Conservation (phyloP, 2,329 filamentous ascomycete species). For the Colletotrichum spinosum region DNA sequence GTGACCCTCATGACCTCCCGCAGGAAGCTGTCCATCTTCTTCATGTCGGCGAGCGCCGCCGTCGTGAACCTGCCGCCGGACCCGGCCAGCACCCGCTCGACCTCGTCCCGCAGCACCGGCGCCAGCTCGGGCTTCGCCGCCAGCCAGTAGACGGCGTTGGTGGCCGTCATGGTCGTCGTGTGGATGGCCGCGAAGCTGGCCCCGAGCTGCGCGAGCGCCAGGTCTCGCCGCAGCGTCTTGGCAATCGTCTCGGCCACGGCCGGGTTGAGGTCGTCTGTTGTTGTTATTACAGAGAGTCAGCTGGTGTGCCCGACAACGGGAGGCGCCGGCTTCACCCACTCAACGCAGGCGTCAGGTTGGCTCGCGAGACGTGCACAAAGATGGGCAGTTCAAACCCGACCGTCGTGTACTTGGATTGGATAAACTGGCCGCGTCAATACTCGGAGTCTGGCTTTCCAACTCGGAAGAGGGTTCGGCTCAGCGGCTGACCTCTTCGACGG, state of each 20-base stretch:
- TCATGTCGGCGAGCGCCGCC: constrained; percentile 49
- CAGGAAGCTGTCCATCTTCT: constrained; percentile 55
- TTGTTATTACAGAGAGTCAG: constrained; percentile 35
- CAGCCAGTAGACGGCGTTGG: constrained; percentile 64
- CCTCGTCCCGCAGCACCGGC: constrained; percentile 63
- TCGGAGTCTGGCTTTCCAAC: constrained; percentile 23
- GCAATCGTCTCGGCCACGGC: constrained; percentile 48
- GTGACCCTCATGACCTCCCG: constrained; percentile 44
- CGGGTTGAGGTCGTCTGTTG: constrained; percentile 48
- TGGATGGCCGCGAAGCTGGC: constrained; percentile 63
- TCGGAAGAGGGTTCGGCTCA: too few relatives aligned
- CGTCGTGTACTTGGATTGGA: not conserved
- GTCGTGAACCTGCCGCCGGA: constrained; percentile 47
- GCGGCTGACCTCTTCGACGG: constrained; percentile 41
- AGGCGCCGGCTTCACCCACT: too few relatives aligned
- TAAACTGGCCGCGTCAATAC: constrained; percentile 2
- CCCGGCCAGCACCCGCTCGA: constrained; percentile 50
- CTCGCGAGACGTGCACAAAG: too few relatives aligned
- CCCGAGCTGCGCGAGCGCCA: constrained; percentile 56
- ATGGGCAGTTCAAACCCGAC: not conserved
- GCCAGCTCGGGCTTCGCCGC: constrained; percentile 61
- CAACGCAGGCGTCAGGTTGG: too few relatives aligned
- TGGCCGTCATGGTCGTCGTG: constrained; percentile 58
- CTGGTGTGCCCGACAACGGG: too few relatives aligned
- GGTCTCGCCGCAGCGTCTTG: constrained; percentile 45